These are phyloP conservation scores for Dendrobium huoshanense DNA, from an alignment of 106 monocot genomes.

Conservation along the genomic window DNA sequence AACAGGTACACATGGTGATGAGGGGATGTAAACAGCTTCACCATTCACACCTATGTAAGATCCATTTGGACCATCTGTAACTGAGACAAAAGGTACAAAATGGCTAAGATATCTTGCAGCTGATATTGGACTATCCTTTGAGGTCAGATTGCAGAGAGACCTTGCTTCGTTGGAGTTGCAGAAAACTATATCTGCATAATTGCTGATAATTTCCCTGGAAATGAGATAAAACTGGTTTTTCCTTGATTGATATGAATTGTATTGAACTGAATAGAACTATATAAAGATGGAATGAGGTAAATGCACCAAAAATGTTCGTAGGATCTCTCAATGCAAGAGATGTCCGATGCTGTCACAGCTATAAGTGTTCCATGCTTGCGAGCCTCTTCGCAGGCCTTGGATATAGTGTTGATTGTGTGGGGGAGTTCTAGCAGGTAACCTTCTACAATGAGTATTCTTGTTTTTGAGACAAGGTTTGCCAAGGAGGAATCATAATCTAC, in stretches of 20 bases:
- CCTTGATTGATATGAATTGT: too few species aligned
- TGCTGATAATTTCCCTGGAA: slow-evolving; percentile 57
- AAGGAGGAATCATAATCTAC: slow-evolving; percentile 69
- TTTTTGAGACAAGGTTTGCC: slow-evolving; percentile 62
- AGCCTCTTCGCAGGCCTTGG: slow-evolving; percentile 81
- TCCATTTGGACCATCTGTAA: slow-evolving; percentile 72
- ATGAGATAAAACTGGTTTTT: too few species aligned
- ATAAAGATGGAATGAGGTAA: too few species aligned
- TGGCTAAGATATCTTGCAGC: slow-evolving; percentile 73
- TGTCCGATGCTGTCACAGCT: slow-evolving; percentile 92
- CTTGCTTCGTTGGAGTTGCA: slow-evolving; percentile 73
- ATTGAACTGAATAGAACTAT: too few species aligned
- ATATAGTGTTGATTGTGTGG: slow-evolving; percentile 63
- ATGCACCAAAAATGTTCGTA: slow-evolving; percentile 59
- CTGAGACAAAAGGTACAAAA: slow-evolving; percentile 73
- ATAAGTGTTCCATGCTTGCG: slow-evolving; percentile 71
- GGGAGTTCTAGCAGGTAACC: slow-evolving; percentile 92
- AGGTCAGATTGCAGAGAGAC: slow-evolving; percentile 47
- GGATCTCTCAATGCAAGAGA: slow-evolving; percentile 83
- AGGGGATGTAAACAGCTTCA: slow-evolving; percentile 82
- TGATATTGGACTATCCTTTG: slow-evolving; percentile 47
- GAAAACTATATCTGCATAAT: slow-evolving; percentile 82
- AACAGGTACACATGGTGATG: slow-evolving; percentile 63
- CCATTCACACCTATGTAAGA: slow-evolving; percentile 87
- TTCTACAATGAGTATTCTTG: slow-evolving; percentile 82